Evolutionary conservation across 108 stramenopile genomes (phyloP).

Genomic region (Epithemia pelagica): DNA sequence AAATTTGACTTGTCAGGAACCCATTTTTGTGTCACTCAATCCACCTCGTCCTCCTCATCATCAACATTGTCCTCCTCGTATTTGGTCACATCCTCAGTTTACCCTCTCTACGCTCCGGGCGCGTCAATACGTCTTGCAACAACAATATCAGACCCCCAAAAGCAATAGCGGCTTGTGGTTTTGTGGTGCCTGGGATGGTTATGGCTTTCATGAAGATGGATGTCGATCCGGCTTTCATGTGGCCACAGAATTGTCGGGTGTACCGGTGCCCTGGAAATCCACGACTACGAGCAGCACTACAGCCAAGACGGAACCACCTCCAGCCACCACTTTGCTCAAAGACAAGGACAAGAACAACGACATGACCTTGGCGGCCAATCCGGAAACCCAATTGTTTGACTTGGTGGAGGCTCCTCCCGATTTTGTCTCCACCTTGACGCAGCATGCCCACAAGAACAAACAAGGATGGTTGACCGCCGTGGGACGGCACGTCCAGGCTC

Average conservation of each 20-base stretch:
- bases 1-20: constrained; percentile 48
- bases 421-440: background rate
- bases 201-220: constrained; percentile 98
- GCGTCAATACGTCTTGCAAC: constrained; percentile 29
- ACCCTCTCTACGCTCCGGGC: constrained; percentile 59
- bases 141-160: background rate
- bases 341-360: constrained; percentile 20
- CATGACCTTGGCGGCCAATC: background rate
- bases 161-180: constrained; percentile 88
- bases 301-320: constrained; percentile 48
- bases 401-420: background rate
- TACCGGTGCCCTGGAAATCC: constrained; percentile 63
- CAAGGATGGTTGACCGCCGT: too few relatives aligned
- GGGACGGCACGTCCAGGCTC: constrained; percentile 21
- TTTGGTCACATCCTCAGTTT: constrained; percentile 89
- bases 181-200: constrained; percentile 89
- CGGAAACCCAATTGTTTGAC: background rate
- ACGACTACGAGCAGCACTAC: background rate
- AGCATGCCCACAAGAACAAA: too few relatives aligned
- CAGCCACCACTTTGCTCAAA: too few relatives aligned
- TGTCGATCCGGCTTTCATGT: constrained; percentile 80
- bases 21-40: constrained; percentile 92
- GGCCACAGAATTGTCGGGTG: constrained; percentile 50
- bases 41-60: constrained; percentile 68
- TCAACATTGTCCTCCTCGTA: constrained; percentile 25